Conservation (phyloP, 306 rosid species). For the Cicer judaicum region DNA sequence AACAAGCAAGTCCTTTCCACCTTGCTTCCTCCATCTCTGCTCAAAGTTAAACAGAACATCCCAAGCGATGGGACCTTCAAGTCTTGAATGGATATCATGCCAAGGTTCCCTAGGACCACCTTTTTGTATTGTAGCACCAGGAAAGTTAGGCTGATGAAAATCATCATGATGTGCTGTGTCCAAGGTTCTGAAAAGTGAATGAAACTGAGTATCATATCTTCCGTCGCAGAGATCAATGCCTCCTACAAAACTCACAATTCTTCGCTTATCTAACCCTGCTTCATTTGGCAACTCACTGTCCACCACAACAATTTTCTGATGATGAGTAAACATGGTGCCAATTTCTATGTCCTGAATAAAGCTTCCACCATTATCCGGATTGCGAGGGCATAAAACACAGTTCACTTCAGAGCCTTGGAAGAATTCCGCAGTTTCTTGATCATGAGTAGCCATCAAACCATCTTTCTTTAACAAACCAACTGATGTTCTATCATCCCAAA, state of each 20-base stretch:
- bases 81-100: slow-evolving; percentile 72
- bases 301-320: slow-evolving; percentile 73
- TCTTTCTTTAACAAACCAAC: slow-evolving; percentile 58
- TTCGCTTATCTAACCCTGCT: slow-evolving; percentile 41
- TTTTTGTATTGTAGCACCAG: slow-evolving; percentile 55
- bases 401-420: slow-evolving; percentile 58
- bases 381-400: slow-evolving; percentile 70
- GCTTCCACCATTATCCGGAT: slow-evolving; percentile 72
- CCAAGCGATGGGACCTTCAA: slow-evolving; percentile 80
- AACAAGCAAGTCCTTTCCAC: slow-evolving; percentile 64
- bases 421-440: slow-evolving; percentile 58
- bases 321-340: slow-evolving; percentile 73
- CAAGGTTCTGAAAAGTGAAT: slow-evolving; percentile 68
- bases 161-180: slow-evolving; percentile 69
- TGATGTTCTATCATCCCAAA: slow-evolving; percentile 81
- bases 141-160: slow-evolving; percentile 71
- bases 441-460: slow-evolving; percentile 76
- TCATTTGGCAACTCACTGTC: slow-evolving; percentile 60
- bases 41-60: slow-evolving; percentile 71
- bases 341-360: slow-evolving; percentile 55
- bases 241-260: slow-evolving; percentile 71
- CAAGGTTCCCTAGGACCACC: slow-evolving; percentile 80
- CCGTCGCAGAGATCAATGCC: slow-evolving; percentile 80
- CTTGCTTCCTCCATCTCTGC: slow-evolving; percentile 78
- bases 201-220: slow-evolving; percentile 69